Evolutionary conservation across 129 eudicot genomes (phyloP), one percentile per base, ranked within the genome.

Genomic region (Dittrichia graveolens): DNA sequence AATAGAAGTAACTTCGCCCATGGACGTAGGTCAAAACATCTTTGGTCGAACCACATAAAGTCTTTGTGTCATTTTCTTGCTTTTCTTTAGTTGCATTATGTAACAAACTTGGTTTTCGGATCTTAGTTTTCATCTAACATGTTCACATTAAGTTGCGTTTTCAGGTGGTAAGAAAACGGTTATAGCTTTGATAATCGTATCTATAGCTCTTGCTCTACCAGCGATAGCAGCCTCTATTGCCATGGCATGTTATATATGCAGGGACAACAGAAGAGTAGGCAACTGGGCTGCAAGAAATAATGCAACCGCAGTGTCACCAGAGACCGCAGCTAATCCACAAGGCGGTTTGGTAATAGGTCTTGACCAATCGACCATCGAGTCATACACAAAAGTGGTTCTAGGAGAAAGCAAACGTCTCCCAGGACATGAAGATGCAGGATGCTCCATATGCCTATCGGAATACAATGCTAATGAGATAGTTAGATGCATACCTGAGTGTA

Each of bases 341-440:
- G 49, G 35, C 31, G 44, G 57, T 71, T 7, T 64, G 15, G 65
- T 64, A 43, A 64, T 49, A 16, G 95, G 97, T 47, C 89, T 91
- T 0, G 95, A 91, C 48, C 83, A 75, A 9, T 54, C 82, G 71
- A 88, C 88, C 39, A 91, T 91, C 15, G 92, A 86, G 64, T 84
- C 95, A 2, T 91, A 86, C 84, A 74, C 85, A 5, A 86, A 86
- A 71, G 90, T 82, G 5, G 80, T 83, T 38, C 69, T 86, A 1
- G 97, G 95, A 2, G 95, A 91, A 75, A 91, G 97, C 75, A 71
- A 76, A 11, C 84, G 95, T 5, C 74, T 88, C 4, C 89, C 95
- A 0, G 97, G 97, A 44, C 85, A 78, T 11, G 84, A 84, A 48
- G 87, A 82, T 45, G 81, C 46, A 45, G 65, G 87, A 56, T 91